A percentile compares a stretch with the other conserved stretches of the same genome.
These are phyloP conservation scores for Huntiella decipiens DNA, from an alignment of 2,329 filamentous ascomycete genomes.

Conservation along the genomic window DNA sequence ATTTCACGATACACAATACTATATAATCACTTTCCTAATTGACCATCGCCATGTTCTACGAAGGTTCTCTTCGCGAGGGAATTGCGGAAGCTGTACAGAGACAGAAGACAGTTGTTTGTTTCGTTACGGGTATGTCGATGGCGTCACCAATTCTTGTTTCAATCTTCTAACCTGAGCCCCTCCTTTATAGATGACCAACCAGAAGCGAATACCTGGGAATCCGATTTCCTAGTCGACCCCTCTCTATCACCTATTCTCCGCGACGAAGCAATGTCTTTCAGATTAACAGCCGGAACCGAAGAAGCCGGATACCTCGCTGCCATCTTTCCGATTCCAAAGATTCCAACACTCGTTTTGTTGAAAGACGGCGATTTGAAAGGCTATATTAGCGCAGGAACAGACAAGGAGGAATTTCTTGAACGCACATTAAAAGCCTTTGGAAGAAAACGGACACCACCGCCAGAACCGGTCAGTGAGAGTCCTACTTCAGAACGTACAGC, in stretches of 20 bases:
- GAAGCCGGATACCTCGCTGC: slow-evolving; percentile 68
- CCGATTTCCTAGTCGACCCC: slow-evolving; percentile 41
- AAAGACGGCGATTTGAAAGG: slow-evolving; percentile 61
- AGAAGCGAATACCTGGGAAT: slow-evolving; percentile 55
- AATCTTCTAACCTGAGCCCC: not conserved
- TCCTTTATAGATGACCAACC: slow-evolving; percentile 39
- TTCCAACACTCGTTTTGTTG: slow-evolving; percentile 66
- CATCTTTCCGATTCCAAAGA: slow-evolving; percentile 61
- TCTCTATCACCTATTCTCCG: slow-evolving; percentile 37
- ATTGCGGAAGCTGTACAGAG: slow-evolving; percentile 58
- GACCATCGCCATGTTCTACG: slow-evolving; percentile 51
- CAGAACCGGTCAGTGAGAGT: slow-evolving; percentile 7
- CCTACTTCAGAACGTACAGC: slow-evolving; percentile 9
- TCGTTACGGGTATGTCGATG: slow-evolving; percentile 47
- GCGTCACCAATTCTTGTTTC: not conserved
- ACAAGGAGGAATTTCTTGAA: slow-evolving; percentile 46
- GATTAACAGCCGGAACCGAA: slow-evolving; percentile 51
- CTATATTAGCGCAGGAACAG: slow-evolving; percentile 47
- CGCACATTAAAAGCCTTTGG: slow-evolving; percentile 20
- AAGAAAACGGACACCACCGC: slow-evolving; percentile 10
- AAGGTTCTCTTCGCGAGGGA: slow-evolving; percentile 61
- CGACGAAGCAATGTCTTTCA: slow-evolving; percentile 47
- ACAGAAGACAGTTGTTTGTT: slow-evolving; percentile 64
- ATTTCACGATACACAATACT: too few species aligned
- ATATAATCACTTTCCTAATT: not conserved